These are phyloP conservation scores for Eucalyptus camaldulensis DNA, from an alignment of 345 rosid genomes.

Conservation along the genomic window DNA sequence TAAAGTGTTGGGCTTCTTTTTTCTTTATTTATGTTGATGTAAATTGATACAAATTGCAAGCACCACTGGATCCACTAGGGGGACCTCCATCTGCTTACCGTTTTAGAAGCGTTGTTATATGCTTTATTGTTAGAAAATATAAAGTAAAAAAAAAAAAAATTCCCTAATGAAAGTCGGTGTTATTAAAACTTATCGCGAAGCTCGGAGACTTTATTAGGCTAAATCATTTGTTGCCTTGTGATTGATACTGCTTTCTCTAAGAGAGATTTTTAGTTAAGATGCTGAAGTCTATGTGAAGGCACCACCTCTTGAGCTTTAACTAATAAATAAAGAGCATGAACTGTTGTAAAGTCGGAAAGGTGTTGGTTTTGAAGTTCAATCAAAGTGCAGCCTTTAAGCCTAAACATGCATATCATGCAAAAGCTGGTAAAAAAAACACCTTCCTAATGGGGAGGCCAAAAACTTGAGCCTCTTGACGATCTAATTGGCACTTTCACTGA, in stretches of 20 bases:
- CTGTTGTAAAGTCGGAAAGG: not conserved
- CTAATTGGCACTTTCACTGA: not conserved
- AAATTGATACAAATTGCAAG: not conserved
- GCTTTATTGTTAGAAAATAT: not conserved
- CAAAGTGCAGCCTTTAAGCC: rapidly evolving
- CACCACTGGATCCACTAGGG: not conserved
- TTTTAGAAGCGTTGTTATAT: not conserved
- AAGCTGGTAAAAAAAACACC: not conserved
- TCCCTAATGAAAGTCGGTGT: not conserved
- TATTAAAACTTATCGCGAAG: not conserved
- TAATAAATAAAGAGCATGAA: not conserved
- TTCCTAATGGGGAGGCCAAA: not conserved
- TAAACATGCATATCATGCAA: not conserved
- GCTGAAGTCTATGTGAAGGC: not conserved
- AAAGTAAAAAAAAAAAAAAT: not conserved
- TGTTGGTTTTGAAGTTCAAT: not conserved
- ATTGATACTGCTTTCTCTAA: not conserved
- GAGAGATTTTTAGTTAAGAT: not conserved
- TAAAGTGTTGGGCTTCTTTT: not conserved
- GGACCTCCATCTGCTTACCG: not conserved
- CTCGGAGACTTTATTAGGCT: not conserved
- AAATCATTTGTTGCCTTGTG: not conserved
- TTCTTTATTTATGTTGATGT: not conserved
- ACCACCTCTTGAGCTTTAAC: not conserved
- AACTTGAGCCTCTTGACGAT: not conserved